Conservation (phyloP, 2,329 filamentous ascomycete genomes). For the Grosmannia serpens region DNA sequence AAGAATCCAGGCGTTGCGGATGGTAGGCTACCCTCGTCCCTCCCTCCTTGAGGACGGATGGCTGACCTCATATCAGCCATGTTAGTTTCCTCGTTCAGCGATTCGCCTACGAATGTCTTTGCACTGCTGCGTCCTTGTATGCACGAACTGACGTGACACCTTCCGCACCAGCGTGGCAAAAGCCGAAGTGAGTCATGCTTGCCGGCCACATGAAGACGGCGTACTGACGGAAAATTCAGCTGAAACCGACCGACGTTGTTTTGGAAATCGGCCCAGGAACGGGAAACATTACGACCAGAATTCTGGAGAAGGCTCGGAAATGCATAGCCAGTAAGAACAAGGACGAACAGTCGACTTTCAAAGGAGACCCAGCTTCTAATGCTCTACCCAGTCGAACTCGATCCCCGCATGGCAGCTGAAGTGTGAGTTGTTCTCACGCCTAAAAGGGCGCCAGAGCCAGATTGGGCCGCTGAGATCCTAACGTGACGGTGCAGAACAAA, state of each 20-base stretch:
- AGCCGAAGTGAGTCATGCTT: constrained; percentile 7
- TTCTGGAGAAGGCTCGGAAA: constrained; percentile 77
- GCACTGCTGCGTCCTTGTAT: background rate
- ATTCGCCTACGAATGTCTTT: background rate
- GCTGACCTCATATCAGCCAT: background rate
- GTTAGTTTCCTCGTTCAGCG: background rate
- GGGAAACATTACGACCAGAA: constrained; percentile 76
- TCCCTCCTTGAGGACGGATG: background rate
- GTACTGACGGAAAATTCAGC: constrained; percentile 33
- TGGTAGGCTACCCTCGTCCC: constrained; percentile 4
- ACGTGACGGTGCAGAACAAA: constrained; percentile 46
- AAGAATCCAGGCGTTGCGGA: constrained; percentile 37
- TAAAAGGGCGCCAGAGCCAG: too few relatives aligned
- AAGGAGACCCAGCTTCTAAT: background rate
- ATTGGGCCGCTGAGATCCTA: too few relatives aligned
- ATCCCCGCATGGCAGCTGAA: constrained; percentile 93
- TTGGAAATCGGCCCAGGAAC: constrained; percentile 82
- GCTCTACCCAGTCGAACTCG: constrained; percentile 58
- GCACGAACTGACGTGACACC: background rate
- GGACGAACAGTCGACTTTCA: background rate
- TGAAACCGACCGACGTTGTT: constrained; percentile 84
- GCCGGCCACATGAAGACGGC: background rate
- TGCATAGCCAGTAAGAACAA: constrained; percentile 40
- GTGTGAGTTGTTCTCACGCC: constrained; percentile 53
- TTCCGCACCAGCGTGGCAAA: constrained; percentile 8